phyloP scores from a whole-genome alignment of 768 basidiomycete species.

The Leccinum subgranulosum region DNA sequence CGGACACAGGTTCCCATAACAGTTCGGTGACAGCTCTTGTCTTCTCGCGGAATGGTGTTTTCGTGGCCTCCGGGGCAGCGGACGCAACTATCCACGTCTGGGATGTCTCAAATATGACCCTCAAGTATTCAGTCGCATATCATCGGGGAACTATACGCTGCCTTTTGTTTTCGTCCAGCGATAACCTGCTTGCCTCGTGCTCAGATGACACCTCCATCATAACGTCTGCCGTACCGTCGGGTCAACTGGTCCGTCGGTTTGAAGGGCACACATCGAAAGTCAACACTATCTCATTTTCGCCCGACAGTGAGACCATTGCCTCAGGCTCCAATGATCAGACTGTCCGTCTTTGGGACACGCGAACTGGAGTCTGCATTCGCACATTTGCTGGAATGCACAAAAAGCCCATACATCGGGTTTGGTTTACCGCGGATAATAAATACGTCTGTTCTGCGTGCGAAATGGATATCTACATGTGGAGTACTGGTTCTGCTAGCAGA shows the following conservation, averaged over 20 bases:
- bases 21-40: constrained; percentile 7
- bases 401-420: constrained; percentile 15
- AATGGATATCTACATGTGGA: constrained; percentile 14
- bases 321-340: constrained; percentile 22
- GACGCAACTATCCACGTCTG: constrained; percentile 17
- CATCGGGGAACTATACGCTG: constrained; percentile 15
- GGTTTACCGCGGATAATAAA: constrained; percentile 16
- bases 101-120: constrained; percentile 6
- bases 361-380: constrained; percentile 16
- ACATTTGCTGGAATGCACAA: constrained; percentile 12
- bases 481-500: not conserved
- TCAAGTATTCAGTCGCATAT: constrained; percentile 7
- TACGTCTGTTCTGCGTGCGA: constrained; percentile 13
- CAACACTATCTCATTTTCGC: constrained; percentile 21
- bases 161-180: constrained; percentile 20
- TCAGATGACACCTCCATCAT: constrained; percentile 12
- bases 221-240: constrained; percentile 11
- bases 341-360: constrained; percentile 24
- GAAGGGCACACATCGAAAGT: constrained; percentile 17
- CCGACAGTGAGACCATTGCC: constrained; percentile 13
- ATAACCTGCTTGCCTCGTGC: constrained; percentile 12
- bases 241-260: constrained; percentile 8
- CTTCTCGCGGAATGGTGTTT: constrained; percentile 8
- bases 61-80: constrained; percentile 14
- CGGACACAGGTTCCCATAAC: not conserved